Evolutionary conservation across 306 rosid genomes (phyloP).

Genomic region (Prosopis cineraria): DNA sequence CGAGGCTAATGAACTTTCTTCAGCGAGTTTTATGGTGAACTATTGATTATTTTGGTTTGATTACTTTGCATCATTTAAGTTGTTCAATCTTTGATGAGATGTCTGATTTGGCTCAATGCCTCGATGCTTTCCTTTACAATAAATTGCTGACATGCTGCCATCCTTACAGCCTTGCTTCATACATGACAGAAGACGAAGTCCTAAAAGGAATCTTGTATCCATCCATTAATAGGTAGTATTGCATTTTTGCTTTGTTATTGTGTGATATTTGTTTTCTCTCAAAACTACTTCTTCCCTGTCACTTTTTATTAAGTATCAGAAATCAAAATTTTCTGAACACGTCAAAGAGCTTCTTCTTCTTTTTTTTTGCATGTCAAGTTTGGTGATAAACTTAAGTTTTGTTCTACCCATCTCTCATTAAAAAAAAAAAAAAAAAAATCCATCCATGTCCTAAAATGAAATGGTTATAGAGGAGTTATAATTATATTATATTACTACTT

Average conservation of each 20-base stretch:
- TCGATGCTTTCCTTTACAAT: constrained; percentile 17
- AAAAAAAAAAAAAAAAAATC: neutral
- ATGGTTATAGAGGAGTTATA: neutral
- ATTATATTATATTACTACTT: neutral
- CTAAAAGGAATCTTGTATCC: constrained; percentile 82
- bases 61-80: neutral
- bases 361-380: constrained; percentile 22
- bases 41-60: neutral
- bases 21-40: constrained; percentile 15
- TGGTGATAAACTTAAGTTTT: neutral
- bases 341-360: too few species aligned
- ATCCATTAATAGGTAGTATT: constrained; percentile 67
- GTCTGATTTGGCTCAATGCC: constrained; percentile 13
- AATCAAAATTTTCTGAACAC: neutral
- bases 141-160: constrained; percentile 47
- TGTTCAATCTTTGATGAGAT: constrained; percentile 21
- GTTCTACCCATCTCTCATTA: neutral
- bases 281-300: neutral
- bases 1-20: constrained; percentile 19
- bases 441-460: constrained; percentile 7
- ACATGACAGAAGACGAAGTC: constrained; percentile 84
- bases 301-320: neutral
- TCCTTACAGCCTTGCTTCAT: constrained; percentile 85
- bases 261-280: constrained; percentile 14
- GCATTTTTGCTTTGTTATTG: constrained; percentile 15